Evolutionary conservation across 306 rosid species (phyloP).

Genomic region (Dryas drummondii): DNA sequence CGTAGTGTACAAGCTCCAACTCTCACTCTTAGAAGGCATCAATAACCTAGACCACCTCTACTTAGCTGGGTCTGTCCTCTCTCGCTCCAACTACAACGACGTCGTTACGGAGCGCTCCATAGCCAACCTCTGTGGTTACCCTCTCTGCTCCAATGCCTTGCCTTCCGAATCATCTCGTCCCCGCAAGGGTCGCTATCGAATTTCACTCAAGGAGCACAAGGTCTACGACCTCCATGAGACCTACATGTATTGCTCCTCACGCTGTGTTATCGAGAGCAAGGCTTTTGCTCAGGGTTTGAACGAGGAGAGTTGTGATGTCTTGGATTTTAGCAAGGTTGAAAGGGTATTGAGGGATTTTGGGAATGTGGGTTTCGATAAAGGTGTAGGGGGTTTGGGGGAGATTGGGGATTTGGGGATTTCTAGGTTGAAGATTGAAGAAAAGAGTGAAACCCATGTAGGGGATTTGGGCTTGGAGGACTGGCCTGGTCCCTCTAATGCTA

Average conservation of each 20-base stretch:
- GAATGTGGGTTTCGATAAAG: slow-evolving; percentile 32
- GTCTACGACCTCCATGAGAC: slow-evolving; percentile 79
- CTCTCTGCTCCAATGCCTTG: slow-evolving; percentile 46
- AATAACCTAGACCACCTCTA: slow-evolving; percentile 60
- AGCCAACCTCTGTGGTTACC: slow-evolving; percentile 63
- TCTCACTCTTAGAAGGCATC: slow-evolving; percentile 67
- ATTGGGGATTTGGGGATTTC: slow-evolving; percentile 55
- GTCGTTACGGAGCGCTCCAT: slow-evolving; percentile 82
- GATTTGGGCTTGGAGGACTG: slow-evolving; percentile 62
- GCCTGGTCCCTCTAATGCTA: slow-evolving; percentile 92
- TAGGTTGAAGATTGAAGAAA: slow-evolving; percentile 66
- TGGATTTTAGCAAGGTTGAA: slow-evolving; percentile 52
- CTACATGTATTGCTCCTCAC: slow-evolving; percentile 71
- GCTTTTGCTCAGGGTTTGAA: slow-evolving; percentile 59
- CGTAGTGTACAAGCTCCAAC: slow-evolving; percentile 62
- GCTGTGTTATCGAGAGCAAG: slow-evolving; percentile 64
- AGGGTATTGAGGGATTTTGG: slow-evolving; percentile 51
- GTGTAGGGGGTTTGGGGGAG: slow-evolving; percentile 40
- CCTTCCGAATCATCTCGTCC: slow-evolving; percentile 43
- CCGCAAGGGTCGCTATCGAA: slow-evolving; percentile 67
- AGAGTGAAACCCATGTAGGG: slow-evolving; percentile 39
- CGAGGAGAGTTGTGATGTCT: slow-evolving; percentile 55
- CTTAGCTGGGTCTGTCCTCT: slow-evolving; percentile 74
- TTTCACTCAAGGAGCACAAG: slow-evolving; percentile 79
- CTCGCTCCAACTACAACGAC: slow-evolving; percentile 80